phyloP scores from a whole-genome alignment of 768 basidiomycete genomes.

The Boletus vermiculosoides region DNA sequence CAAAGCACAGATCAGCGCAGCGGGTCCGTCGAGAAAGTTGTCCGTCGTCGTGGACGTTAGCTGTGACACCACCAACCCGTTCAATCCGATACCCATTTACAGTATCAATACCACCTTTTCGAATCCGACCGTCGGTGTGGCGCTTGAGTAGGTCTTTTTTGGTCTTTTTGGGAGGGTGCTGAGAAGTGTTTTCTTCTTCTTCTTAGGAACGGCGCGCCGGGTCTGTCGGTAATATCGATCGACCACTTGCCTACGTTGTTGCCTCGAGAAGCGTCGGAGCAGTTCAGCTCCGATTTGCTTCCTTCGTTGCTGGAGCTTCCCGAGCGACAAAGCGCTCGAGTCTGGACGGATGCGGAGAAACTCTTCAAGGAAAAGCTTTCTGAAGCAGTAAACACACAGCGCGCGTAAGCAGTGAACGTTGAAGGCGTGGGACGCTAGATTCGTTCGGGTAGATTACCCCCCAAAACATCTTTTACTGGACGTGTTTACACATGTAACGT shows the following conservation, averaged over 20 bases:
- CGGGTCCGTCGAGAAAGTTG: conserved; percentile 66
- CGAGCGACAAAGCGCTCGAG: conserved; percentile 58
- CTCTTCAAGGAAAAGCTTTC: conserved; percentile 70
- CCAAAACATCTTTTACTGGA: neutral
- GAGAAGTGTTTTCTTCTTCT: conserved; percentile 5
- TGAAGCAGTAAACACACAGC: conserved; percentile 41
- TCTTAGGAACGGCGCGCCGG: conserved; percentile 57
- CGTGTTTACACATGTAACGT: neutral
- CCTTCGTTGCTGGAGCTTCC: conserved; percentile 83
- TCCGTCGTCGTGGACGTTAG: conserved; percentile 94
- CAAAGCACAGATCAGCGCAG: conserved; percentile 63
- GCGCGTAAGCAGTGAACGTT: neutral
- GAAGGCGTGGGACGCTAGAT: neutral
- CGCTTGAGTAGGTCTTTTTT: conserved; percentile 62
- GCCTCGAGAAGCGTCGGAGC: conserved; percentile 95
- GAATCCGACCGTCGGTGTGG: conserved; percentile 85
- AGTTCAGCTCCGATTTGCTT: conserved; percentile 85
- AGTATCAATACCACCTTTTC: conserved; percentile 90
- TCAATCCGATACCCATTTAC: conserved; percentile 97
- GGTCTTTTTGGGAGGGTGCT: neutral
- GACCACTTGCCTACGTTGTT: conserved; percentile 96
- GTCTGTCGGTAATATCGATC: conserved; percentile 87
- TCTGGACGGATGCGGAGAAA: conserved; percentile 87
- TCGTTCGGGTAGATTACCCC: neutral
- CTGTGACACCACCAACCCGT: conserved; percentile 98